phyloP scores from a whole-genome alignment of 768 basidiomycete species.

The Serpula lacrymans region DNA sequence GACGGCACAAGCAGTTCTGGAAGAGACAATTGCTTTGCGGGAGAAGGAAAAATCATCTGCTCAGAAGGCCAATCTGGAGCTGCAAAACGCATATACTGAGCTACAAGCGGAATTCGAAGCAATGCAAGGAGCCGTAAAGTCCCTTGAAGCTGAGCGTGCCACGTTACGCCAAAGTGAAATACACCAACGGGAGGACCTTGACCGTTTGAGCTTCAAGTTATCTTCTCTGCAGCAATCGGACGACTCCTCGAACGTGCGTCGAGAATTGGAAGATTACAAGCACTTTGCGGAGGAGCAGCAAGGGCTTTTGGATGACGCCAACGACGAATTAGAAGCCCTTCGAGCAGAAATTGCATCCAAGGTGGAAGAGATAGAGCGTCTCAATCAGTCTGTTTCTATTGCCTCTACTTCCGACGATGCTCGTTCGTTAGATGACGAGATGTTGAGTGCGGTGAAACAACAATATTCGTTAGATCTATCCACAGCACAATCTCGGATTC shows the following conservation, averaged over 20 bases:
- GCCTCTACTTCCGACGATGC: constrained; percentile 36
- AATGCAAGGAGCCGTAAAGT: constrained; percentile 48
- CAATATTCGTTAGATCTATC: constrained; percentile 82
- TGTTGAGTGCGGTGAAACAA: constrained; percentile 64
- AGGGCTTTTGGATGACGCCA: constrained; percentile 59
- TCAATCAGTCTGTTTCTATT: constrained; percentile 46
- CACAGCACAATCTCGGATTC: constrained; percentile 73
- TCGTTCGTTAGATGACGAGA: constrained; percentile 69
- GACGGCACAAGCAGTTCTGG: constrained; percentile 40
- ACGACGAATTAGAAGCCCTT: constrained; percentile 69
- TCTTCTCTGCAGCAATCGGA: constrained; percentile 46
- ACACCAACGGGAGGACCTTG: constrained; percentile 55
- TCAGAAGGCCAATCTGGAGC: constrained; percentile 50
- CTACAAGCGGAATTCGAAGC: constrained; percentile 61
- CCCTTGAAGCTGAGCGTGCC: constrained; percentile 64
- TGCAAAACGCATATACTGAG: constrained; percentile 59
- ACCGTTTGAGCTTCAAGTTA: constrained; percentile 43
- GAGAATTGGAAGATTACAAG: constrained; percentile 48
- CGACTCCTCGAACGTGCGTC: constrained; percentile 49
- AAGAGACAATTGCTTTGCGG: constrained; percentile 41
- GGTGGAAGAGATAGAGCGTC: constrained; percentile 64
- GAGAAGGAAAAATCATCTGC: constrained; percentile 52
- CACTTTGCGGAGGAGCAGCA: constrained; percentile 56
- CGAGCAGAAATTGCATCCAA: constrained; percentile 57
- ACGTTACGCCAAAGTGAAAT: constrained; percentile 53